Base-by-base conservation (phyloP, 2,329 filamentous ascomycete species). In the Aspergillus sp. region DNA sequence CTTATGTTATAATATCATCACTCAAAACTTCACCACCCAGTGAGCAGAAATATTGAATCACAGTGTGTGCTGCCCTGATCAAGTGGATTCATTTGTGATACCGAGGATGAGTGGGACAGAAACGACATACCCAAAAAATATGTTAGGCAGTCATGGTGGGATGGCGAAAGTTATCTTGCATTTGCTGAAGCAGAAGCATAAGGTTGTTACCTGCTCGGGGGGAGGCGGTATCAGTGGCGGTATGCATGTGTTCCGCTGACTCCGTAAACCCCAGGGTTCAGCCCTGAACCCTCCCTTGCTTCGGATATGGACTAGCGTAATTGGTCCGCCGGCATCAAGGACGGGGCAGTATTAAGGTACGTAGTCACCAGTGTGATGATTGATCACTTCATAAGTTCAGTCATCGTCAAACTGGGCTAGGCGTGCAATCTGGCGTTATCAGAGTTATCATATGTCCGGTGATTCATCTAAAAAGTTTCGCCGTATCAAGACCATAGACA, bases 241-340 rank as follows among this genome's bases (percentile, higher is more conserved):
- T 45, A 45, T 60, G 55, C 33, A 47, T 35, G 49, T 59, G 53
- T 52, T 44, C 66, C 57, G 57, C 61, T 67, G 65, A 67, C 60
- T 51, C 39, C 33, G 37, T 27, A 57, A 65, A 57, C 62, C 63
- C 64, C 66, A 68, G 64, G 65, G 64, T 58, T 66, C 27, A 65
- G 62, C 66, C 67, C 68, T 70, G 60, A 69, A 46, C 66, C 64
- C 62, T 70, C 58, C 65, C 65, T 66, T 68, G 60, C 60, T 57
- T 64, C 55, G 54, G 43, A 66, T 66, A 49, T 52, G 64, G 67
- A 51, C 57, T 70, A 68, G 66, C 52, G 53, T 37, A 43, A 33
- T 47, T 17, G 23, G 15, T 35, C 7, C 27, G 27, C 27, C 3
- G 9, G 27, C 27, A 11, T 41, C 31, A 31, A 51, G 35, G 40